A percentile compares a stretch with the other conserved stretches of the same genome.
These are phyloP conservation scores for Thermomucor indicae-seudaticae DNA, from an alignment of 371 early-diverging fungal genomes.

Conservation along the genomic window DNA sequence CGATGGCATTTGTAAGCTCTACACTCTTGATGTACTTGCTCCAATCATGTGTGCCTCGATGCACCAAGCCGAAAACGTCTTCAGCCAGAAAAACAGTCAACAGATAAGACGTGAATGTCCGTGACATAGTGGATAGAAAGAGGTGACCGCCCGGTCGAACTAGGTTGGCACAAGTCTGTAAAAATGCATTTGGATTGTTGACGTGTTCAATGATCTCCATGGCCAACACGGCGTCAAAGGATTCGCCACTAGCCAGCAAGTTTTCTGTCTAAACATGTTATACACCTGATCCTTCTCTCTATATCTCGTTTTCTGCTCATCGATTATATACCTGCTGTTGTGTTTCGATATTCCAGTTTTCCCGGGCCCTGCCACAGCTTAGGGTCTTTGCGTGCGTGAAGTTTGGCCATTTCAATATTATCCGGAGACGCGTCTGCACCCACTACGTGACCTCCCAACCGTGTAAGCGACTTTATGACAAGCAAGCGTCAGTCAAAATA, in stretches of 20 bases:
- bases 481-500: no score
- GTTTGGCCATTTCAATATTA: constrained; percentile 77
- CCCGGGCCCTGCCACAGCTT: constrained; percentile 49
- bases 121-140: constrained; percentile 89
- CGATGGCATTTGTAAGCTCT: constrained; percentile 18
- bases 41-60: constrained; percentile 86
- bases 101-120: constrained; percentile 71
- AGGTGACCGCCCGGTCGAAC: constrained; percentile 67
- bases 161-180: constrained; percentile 60
- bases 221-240: constrained; percentile 82
- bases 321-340: constrained; percentile 56
- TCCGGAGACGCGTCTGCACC: constrained; percentile 87
- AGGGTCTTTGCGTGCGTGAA: constrained; percentile 69
- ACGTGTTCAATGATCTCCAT: constrained; percentile 96
- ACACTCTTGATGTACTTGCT: constrained; percentile 68
- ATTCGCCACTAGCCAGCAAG: constrained; percentile 44
- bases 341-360: constrained; percentile 61
- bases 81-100: constrained; percentile 87
- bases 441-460: constrained; percentile 78
- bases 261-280: constrained; percentile 40
- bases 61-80: constrained; percentile 74
- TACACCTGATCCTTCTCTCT: background rate
- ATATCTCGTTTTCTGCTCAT: background rate
- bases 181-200: constrained; percentile 66
- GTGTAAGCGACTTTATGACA: constrained; percentile 63